phyloP scores from a whole-genome alignment of 345 rosid species.

The Gossypium rotundifolium region DNA sequence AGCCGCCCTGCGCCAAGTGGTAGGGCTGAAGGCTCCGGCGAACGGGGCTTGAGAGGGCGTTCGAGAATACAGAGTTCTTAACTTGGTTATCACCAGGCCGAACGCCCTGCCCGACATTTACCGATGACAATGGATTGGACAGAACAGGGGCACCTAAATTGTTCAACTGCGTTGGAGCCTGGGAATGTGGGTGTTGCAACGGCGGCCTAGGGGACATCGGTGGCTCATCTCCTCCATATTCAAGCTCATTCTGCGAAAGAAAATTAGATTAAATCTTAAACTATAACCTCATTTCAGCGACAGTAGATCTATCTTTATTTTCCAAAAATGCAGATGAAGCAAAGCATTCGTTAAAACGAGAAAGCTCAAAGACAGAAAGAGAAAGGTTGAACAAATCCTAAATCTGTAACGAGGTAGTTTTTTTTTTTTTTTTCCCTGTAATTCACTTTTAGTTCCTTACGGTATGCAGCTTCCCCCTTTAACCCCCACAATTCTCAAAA shows the following conservation, averaged over 20 bases:
- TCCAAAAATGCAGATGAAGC: not conserved
- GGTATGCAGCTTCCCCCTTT: not conserved
- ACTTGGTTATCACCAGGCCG: constrained; percentile 41
- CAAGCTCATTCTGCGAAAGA: constrained; percentile 64
- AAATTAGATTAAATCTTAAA: not conserved
- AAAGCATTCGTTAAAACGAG: not conserved
- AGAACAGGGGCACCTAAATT: constrained; percentile 28
- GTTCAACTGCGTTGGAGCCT: constrained; percentile 17
- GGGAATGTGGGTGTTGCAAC: constrained; percentile 40
- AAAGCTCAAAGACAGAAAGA: not conserved
- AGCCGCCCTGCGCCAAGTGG: constrained; percentile 34
- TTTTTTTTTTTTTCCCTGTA: not conserved
- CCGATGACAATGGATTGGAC: constrained; percentile 32
- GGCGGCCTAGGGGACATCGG: constrained; percentile 42
- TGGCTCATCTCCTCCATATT: constrained; percentile 54
- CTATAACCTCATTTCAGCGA: not conserved
- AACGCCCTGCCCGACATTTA: constrained; percentile 22
- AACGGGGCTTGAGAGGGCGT: constrained; percentile 67
- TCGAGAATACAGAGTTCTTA: constrained; percentile 47
- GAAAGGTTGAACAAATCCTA: not conserved
- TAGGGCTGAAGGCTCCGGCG: constrained; percentile 65
- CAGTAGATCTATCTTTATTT: not conserved
- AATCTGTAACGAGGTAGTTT: not conserved
- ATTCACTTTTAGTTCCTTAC: not conserved
- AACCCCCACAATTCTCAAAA: not conserved